Conservation (phyloP, 768 basidiomycete species). For the Leucosporidium creatinivorum region DNA sequence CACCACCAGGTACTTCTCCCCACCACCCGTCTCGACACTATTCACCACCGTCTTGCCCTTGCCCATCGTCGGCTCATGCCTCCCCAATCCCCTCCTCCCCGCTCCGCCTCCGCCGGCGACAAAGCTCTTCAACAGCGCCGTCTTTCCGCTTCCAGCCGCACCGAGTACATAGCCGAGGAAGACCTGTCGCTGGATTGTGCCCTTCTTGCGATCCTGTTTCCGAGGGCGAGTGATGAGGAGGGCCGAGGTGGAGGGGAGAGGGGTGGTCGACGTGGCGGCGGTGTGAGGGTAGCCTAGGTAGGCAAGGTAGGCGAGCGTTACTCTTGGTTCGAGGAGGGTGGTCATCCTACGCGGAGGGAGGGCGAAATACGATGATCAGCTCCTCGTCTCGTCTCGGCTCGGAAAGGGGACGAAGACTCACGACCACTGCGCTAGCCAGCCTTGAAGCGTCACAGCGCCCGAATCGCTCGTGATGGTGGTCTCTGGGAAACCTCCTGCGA, state of each 20-base stretch:
- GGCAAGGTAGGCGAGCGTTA: slow-evolving; percentile 86
- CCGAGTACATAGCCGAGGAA: slow-evolving; percentile 84
- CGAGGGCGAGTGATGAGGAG: slow-evolving; percentile 76
- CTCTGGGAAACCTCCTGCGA: slow-evolving; percentile 79
- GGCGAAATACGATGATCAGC: no score
- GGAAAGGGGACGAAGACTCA: slow-evolving; percentile 45
- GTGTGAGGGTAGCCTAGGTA: slow-evolving; percentile 83
- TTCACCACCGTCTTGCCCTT: slow-evolving; percentile 74
- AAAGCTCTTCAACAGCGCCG: slow-evolving; percentile 73
- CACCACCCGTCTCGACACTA: slow-evolving; percentile 85
- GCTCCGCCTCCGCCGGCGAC: slow-evolving; percentile 66
- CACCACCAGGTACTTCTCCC: slow-evolving; percentile 88
- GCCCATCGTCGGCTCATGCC: slow-evolving; percentile 75
- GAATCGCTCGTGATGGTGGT: slow-evolving; percentile 74
- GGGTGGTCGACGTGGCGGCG: slow-evolving; percentile 42
- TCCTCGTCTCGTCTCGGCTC: no score
- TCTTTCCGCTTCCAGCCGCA: slow-evolving; percentile 93
- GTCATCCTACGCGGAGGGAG: slow-evolving; percentile 63
- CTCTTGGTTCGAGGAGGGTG: slow-evolving; percentile 85
- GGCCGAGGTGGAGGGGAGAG: slow-evolving; percentile 57
- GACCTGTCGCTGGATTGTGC: slow-evolving; percentile 67
- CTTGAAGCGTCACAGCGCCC: slow-evolving; percentile 89
- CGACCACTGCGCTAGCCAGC: slow-evolving; percentile 99
- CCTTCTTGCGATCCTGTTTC: slow-evolving; percentile 74
- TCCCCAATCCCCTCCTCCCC: slow-evolving; percentile 36